Conservation (phyloP, 495 filamentous ascomycete genomes). For the Daldinia decipiens region DNA sequence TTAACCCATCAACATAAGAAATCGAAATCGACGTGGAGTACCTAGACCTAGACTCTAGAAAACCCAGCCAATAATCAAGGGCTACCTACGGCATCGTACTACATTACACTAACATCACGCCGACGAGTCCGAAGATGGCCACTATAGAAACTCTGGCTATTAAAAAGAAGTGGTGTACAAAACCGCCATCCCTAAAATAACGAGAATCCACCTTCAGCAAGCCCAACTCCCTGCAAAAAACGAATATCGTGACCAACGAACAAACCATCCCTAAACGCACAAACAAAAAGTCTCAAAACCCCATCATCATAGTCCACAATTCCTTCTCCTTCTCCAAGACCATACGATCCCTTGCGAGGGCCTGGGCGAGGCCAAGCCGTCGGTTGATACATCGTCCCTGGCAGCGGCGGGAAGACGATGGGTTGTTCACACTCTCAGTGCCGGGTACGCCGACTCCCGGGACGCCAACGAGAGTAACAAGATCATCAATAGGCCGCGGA, state of each 20-base stretch:
- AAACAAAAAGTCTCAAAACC: conserved; percentile 2
- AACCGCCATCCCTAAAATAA: neutral
- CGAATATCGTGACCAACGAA: neutral
- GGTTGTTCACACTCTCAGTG: neutral
- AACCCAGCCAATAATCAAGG: neutral
- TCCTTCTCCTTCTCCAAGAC: conserved; percentile 23
- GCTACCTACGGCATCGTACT: neutral
- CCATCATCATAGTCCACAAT: conserved; percentile 30
- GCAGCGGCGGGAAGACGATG: neutral
- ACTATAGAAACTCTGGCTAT: neutral
- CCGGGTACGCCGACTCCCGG: neutral
- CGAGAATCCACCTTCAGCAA: neutral
- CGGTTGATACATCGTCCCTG: neutral
- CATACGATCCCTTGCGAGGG: conserved; percentile 1
- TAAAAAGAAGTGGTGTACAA: neutral
- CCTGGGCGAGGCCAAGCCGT: neutral
- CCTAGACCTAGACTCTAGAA: neutral
- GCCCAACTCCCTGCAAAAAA: neutral
- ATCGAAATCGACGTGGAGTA: neutral
- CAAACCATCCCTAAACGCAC: neutral
- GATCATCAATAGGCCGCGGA: conserved; percentile 6
- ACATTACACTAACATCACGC: too few relatives aligned
- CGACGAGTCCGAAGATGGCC: neutral
- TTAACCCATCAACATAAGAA: neutral
- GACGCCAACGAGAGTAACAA: conserved; percentile 18